Percentiles rank a stretch among this genome's conserved stretches.
These are phyloP conservation scores for Claviceps monticola DNA, from an alignment of 2,329 filamentous ascomycete genomes.

Conservation along the genomic window DNA sequence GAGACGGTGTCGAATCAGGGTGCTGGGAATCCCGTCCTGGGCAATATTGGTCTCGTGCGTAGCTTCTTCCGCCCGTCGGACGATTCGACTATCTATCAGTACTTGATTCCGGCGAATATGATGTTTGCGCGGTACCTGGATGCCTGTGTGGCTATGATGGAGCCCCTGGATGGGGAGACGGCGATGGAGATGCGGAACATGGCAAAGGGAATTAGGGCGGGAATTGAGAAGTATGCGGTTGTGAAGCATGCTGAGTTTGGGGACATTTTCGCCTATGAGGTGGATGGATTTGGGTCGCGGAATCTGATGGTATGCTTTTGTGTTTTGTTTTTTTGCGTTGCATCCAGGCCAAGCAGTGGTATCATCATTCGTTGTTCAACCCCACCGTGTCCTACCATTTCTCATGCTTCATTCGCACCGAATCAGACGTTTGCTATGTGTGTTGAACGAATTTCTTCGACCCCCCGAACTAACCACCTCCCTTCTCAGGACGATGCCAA, in stretches of 20 bases:
- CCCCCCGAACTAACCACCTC: not conserved
- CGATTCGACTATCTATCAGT: slow-evolving; percentile 73
- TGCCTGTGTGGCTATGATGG: slow-evolving; percentile 32
- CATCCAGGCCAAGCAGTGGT: no score
- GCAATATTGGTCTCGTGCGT: slow-evolving; percentile 67
- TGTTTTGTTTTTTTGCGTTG: no score
- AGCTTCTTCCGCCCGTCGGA: slow-evolving; percentile 86
- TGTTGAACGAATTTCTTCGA: not conserved
- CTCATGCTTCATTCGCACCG: no score
- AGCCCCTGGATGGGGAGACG: slow-evolving; percentile 32
- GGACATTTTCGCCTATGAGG: slow-evolving; percentile 54
- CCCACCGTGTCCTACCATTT: no score
- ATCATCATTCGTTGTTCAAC: no score
- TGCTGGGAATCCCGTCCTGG: slow-evolving; percentile 65
- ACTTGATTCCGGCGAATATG: slow-evolving; percentile 83
- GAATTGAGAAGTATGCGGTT: slow-evolving; percentile 56
- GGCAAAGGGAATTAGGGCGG: slow-evolving; percentile 43
- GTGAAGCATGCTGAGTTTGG: slow-evolving; percentile 47
- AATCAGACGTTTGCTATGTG: not conserved
- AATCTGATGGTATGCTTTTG: slow-evolving; percentile 37
- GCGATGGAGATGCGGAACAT: slow-evolving; percentile 44
- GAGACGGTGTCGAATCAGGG: slow-evolving; percentile 71
- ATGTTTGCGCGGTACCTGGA: slow-evolving; percentile 56
- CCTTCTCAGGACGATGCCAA: slow-evolving; percentile 41
- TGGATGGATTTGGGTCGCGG: slow-evolving; percentile 51